Base-by-base conservation (phyloP, 257 asterid genomes). In the Salvia hispanica region DNA sequence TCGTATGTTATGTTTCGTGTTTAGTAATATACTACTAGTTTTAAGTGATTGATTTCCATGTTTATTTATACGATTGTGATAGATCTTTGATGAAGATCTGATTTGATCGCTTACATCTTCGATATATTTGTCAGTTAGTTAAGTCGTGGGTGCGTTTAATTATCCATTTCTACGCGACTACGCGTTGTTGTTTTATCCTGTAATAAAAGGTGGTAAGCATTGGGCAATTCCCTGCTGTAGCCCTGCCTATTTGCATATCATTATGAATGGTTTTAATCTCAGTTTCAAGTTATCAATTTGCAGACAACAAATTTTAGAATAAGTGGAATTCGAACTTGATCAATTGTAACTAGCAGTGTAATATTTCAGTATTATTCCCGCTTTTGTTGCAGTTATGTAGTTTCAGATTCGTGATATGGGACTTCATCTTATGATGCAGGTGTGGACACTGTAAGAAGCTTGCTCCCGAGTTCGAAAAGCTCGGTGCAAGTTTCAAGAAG, bases 401-500 rank as follows among this genome's bases (percentile, higher is more conserved):
- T 42, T 58, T 39, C 44, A 53, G 71, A 45, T 60, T 37, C 54
- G 47, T 70, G 39, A 50, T 61, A 50, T 42, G 12, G 43, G 31
- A 25, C 6, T 67, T 65, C 33, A 56, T 75, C 60, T 56, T 28
- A 69, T 66, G 67, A 43, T 62, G 55, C 89, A 93, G 97, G 99
- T 93, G 97, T 56, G 96, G 99, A 36, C 99, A 93, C 83, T 93
- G 97, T 78, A 93, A 88, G 69, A 93, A 93, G 83, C 96, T 93
- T 62, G 96, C 97, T 60, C 99, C 99, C 0, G 97, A 93, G 73
- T 93, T 81, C 65, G 97, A 93, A 66, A 81, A 88, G 84, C 95
- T 90, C 7, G 99, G 87, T 57, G 91, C 89, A 13, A 93, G 91
- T 79, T 93, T 93, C 79, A 93, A 79, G 96, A 93, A 90, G 78